Percentiles rank a stretch among this genome's conserved stretches.
phyloP scores from a whole-genome alignment of 345 rosid species.

The Eucalyptus cloeziana region DNA sequence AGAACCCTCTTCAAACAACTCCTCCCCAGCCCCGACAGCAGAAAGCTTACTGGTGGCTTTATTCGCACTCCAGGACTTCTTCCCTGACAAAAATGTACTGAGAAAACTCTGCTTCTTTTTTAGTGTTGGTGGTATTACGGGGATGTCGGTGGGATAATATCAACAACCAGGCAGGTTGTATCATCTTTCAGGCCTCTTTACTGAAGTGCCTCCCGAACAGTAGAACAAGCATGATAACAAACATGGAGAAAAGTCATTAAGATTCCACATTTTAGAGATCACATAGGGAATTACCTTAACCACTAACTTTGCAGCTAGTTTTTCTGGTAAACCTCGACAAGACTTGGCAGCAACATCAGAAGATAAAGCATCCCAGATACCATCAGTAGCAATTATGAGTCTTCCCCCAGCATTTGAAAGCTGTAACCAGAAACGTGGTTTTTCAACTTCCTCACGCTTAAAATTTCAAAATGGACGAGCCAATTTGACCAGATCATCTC shows the following conservation, averaged over 20 bases:
- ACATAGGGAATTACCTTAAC: conserved; percentile 54
- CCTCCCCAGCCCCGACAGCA: conserved; percentile 84
- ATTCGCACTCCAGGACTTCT: conserved; percentile 29
- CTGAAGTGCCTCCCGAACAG: conserved; percentile 70
- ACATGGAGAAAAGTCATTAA: background rate
- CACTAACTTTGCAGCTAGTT: conserved; percentile 92
- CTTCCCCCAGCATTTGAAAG: conserved; percentile 92
- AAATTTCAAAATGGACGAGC: background rate
- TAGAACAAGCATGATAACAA: background rate
- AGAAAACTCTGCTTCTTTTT: conserved; percentile 61
- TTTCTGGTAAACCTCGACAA: conserved; percentile 84
- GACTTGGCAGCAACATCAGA: conserved; percentile 93
- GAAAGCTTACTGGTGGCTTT: conserved; percentile 73
- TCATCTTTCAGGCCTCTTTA: conserved; percentile 96
- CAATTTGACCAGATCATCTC: background rate
- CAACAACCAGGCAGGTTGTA: conserved; percentile 98
- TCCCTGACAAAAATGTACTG: conserved; percentile 50
- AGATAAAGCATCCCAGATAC: conserved; percentile 94
- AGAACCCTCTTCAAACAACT: conserved; percentile 98
- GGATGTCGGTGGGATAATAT: conserved; percentile 75
- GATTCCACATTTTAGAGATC: background rate
- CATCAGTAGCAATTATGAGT: conserved; percentile 92
- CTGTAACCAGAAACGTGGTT: conserved; percentile 13
- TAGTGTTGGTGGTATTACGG: conserved; percentile 44
- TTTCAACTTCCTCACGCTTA: background rate